A percentile compares a stretch with the other conserved stretches of the same genome.
Conservation (phyloP, 495 filamentous ascomycete species). For the Margaritispora aquatica region DNA sequence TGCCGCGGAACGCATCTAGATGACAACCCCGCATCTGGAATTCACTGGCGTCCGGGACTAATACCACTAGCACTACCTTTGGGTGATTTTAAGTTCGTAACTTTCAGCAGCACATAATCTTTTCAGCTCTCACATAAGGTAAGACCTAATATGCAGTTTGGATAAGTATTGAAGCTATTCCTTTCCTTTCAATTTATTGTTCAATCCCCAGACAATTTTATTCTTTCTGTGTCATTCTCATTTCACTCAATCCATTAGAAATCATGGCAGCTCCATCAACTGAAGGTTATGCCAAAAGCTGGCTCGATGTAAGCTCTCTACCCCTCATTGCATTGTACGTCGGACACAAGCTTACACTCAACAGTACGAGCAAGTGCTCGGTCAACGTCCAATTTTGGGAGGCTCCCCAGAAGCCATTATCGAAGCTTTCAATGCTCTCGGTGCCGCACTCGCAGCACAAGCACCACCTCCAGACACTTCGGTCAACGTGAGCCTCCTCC, state of each 20-base stretch:
- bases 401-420: constrained; percentile 6
- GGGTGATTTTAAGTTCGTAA: background rate
- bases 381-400: background rate
- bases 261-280: constrained; percentile 4
- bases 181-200: no score
- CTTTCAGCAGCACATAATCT: no score
- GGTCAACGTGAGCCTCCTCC: background rate
- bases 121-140: background rate
- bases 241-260: no score
- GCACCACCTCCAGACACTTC: constrained; percentile 8
- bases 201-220: no score
- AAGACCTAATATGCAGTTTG: background rate
- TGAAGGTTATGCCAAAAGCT: constrained; percentile 4
- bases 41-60: background rate
- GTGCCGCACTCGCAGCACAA: constrained; percentile 2
- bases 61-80: background rate
- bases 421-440: constrained; percentile 5
- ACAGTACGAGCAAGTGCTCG: constrained; percentile 8
- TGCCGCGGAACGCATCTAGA: background rate
- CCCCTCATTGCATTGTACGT: background rate
- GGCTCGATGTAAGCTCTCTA: constrained; percentile 9
- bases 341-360: background rate
- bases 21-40: background rate
- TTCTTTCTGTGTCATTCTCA: no score
- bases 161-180: no score